Conservation (phyloP, 1,284 basidiomycete genomes). For the Puccinia hordei region DNA sequence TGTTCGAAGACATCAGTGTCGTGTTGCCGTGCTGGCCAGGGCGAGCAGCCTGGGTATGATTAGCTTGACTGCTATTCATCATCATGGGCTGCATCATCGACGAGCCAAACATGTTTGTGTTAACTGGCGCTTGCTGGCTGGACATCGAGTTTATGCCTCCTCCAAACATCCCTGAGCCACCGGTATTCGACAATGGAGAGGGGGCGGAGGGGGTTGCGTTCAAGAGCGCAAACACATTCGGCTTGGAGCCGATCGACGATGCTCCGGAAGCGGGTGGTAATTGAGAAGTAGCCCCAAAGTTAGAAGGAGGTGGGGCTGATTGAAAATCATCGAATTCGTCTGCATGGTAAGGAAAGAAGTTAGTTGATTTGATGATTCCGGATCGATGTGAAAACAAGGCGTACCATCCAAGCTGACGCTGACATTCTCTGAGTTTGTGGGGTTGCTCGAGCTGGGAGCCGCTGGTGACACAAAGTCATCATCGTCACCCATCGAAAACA, state of each 20-base stretch:
- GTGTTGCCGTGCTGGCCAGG: constrained; percentile 5
- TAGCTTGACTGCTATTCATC: constrained; percentile 23
- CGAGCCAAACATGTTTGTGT: constrained; percentile 12
- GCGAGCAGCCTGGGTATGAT: not conserved
- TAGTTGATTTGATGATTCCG: not conserved
- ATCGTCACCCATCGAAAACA: constrained; percentile 49
- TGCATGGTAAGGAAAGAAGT: not conserved
- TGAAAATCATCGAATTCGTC: constrained; percentile 50
- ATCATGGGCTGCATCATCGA: constrained; percentile 46
- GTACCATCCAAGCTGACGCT: constrained; percentile 14
- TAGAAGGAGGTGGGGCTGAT: constrained; percentile 21
- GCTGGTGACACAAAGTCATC: constrained; percentile 26
- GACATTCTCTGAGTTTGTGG: not conserved
- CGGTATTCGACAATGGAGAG: not conserved
- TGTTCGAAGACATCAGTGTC: constrained; percentile 9
- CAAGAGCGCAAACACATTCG: constrained; percentile 44
- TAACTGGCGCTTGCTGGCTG: constrained; percentile 11
- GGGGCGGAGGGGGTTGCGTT: constrained; percentile 11
- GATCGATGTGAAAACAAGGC: not conserved
- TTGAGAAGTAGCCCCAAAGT: not conserved
- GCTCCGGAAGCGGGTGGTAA: not conserved
- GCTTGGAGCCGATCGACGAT: constrained; percentile 25
- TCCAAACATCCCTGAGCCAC: constrained; percentile 12
- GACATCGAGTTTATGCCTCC: not conserved
- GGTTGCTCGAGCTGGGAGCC: not conserved